A percentile compares a stretch with the other conserved stretches of the same genome.
Evolutionary conservation across 2,329 filamentous ascomycete species (phyloP).

Genomic region (Trichoderma sp.): DNA sequence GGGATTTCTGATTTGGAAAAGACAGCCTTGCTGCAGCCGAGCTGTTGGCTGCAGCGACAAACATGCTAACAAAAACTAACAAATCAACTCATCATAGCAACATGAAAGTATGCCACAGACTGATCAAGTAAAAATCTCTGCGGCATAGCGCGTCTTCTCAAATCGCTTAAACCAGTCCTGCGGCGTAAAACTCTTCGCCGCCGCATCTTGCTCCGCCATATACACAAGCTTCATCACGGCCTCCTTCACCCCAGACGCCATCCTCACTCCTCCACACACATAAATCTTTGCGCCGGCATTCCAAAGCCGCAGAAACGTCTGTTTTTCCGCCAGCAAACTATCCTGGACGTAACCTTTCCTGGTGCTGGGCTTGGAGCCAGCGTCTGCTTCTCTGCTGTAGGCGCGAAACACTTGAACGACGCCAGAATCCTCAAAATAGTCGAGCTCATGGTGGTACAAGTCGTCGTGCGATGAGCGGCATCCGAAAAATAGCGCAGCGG

Average conservation of each 20-base stretch:
- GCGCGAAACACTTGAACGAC: conserved; percentile 61
- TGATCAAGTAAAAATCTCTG: conserved; percentile 22
- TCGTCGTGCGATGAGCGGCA: conserved; percentile 52
- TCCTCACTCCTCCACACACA: conserved; percentile 55
- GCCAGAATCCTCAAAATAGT: conserved; percentile 52
- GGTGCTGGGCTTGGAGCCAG: conserved; percentile 33
- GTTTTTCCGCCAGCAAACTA: conserved; percentile 38
- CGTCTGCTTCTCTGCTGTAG: conserved; percentile 42
- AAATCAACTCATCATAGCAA: not conserved
- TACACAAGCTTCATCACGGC: conserved; percentile 21
- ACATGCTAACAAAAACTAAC: not conserved
- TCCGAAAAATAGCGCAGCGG: conserved; percentile 56
- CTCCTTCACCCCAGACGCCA: conserved; percentile 24
- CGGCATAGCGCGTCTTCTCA: conserved; percentile 24
- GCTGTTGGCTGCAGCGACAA: not conserved
- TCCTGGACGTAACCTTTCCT: conserved; percentile 52
- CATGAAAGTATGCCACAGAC: not conserved
- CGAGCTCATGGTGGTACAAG: conserved; percentile 50
- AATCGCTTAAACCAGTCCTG: conserved; percentile 26
- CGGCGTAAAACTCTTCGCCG: not conserved
- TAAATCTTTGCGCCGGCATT: conserved; percentile 54
- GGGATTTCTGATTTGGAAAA: not conserved
- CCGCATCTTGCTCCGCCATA: not conserved
- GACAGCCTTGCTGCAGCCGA: not conserved
- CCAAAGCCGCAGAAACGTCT: conserved; percentile 43